Evolutionary conservation across 768 basidiomycete genomes (phyloP).

Genomic region (Phanerochaete sordida): DNA sequence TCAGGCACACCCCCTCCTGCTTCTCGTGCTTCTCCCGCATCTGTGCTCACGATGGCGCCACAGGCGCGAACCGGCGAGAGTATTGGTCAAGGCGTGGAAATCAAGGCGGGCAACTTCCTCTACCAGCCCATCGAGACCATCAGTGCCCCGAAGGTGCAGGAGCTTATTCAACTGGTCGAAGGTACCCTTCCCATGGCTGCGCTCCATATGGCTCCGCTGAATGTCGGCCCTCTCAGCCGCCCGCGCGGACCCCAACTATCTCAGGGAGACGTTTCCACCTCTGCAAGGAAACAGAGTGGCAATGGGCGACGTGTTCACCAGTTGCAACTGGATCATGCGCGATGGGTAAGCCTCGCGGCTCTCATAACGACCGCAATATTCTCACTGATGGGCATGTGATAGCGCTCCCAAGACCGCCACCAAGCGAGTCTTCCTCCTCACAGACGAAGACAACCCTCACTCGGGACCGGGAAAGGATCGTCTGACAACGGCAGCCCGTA

Average conservation of each 20-base stretch:
- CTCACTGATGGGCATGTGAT: background rate
- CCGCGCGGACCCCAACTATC: slow-evolving; percentile 56
- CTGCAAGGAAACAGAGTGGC: slow-evolving; percentile 55
- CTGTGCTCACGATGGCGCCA: background rate
- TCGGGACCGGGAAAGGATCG: slow-evolving; percentile 52
- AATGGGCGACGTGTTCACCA: slow-evolving; percentile 87
- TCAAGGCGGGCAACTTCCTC: slow-evolving; percentile 67
- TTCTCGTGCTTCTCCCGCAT: background rate
- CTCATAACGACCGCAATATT: background rate
- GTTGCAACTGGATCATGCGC: slow-evolving; percentile 85
- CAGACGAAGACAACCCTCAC: slow-evolving; percentile 82
- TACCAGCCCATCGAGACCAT: slow-evolving; percentile 77
- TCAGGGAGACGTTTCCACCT: slow-evolving; percentile 64
- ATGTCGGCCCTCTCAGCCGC: slow-evolving; percentile 43
- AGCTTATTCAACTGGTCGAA: slow-evolving; percentile 73
- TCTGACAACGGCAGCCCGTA: slow-evolving; percentile 64
- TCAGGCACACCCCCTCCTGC: slow-evolving; percentile 36
- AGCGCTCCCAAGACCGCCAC: slow-evolving; percentile 85
- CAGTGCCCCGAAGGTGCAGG: slow-evolving; percentile 77
- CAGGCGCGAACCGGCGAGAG: slow-evolving; percentile 35
- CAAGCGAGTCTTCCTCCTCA: slow-evolving; percentile 93
- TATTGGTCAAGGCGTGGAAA: slow-evolving; percentile 44
- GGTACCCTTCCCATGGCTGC: slow-evolving; percentile 40
- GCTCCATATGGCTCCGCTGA: background rate
- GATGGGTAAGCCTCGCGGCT: slow-evolving; percentile 58